Base-by-base conservation (phyloP, 495 filamentous ascomycete genomes). In the Neurospora sp. region DNA sequence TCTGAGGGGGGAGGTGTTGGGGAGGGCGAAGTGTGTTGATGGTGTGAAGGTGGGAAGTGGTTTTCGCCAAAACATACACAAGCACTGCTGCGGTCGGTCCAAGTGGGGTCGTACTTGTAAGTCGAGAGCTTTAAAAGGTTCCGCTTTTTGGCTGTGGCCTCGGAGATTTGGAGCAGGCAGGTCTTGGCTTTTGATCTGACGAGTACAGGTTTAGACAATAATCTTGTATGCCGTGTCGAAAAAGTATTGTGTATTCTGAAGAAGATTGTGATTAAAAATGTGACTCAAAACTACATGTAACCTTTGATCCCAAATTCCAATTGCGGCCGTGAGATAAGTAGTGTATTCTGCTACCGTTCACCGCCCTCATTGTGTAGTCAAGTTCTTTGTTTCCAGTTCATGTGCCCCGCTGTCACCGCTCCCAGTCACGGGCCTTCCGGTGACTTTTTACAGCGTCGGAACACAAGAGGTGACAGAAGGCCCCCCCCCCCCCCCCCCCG, bases 21-120 rank as follows among this genome's bases (percentile, higher is more conserved):
- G 20, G 20, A 59, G 27, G 27, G 0, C 53, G 35, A 76, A 77
- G 74, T 74, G 70, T 39, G 69, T 6, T 1, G 74, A 70, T 61
- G 71, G 31, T 35, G 16, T 38, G 69, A 80, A 80, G 20, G 70
- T 69, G 8, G 77, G 77, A 27, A 80, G 77, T 22, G 73, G 73
- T 16, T 65, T 74, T 39, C 78, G 77, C 70, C 70, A 71, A 70
- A 75, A 75, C 76, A 80, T 79, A 59, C 40, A 72, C 53, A 65
- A 65, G 53, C 27, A 35, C 53, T 31, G 53, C 5, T 61, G 27
- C 53, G 10, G 10, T 22, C 53, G 53, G 14, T 17, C 53, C 27
- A 65, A 35, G 53, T 65, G 53, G 53, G 53, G 53, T 37, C 35
- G 35, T 35, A 31, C 22, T 61, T 20, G 42, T 0, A 45, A 41